Evolutionary conservation across 352 stramenopile species (phyloP), one percentile per base, ranked within the genome.

Genomic region (Pythium brachiatum): DNA sequence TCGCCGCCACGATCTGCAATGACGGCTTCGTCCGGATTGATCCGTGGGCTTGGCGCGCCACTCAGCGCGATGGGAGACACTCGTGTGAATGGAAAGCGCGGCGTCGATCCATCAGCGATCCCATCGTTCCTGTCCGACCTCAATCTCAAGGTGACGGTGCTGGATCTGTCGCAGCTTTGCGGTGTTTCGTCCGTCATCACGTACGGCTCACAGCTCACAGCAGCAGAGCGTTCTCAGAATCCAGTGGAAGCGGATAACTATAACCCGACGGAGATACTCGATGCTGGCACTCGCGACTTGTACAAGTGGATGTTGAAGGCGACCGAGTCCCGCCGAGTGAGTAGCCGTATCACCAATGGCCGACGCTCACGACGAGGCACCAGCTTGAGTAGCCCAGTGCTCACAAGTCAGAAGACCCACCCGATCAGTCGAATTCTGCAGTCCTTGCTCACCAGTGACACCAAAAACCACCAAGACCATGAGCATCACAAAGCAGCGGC

Each of bases 161-260:
- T 94, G 26, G 84, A 94, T 47, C 64, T 94, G 18, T 94, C 84
- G 16, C 79, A 73, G 51, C 72, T 94, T 3, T 94, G 84, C 39
- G 84, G 84, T 26, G 76, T 94, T 9, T 91, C 82, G 6, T 80
- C 84, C 6, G 78, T 90, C 15, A 57, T 94, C 32, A 90, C 78
- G 56, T 90, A 90, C 61, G 74, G 80, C 48, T 88, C 77, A 0
- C 64, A 53, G 43, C 62, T 38, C 9, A 20, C 32, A 16, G 13
- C 62, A 3, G 20, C 39, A 47, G 26, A 21, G n/a, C 41, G 27
- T 13, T 26, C 13, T 21, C 41, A 21, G 39, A 18, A 59, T 51
- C n/a, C 3, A 4, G 34, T 16, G 23, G 29, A 26, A 39, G 50
- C 20, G 12, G 16, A 41, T 11, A 21, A 16, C 21, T 26, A 29